Evolutionary conservation across 2,329 filamentous ascomycete species (phyloP), one percentile per base, ranked within the genome.

Genomic region (Trichoderma citrinoviride): DNA sequence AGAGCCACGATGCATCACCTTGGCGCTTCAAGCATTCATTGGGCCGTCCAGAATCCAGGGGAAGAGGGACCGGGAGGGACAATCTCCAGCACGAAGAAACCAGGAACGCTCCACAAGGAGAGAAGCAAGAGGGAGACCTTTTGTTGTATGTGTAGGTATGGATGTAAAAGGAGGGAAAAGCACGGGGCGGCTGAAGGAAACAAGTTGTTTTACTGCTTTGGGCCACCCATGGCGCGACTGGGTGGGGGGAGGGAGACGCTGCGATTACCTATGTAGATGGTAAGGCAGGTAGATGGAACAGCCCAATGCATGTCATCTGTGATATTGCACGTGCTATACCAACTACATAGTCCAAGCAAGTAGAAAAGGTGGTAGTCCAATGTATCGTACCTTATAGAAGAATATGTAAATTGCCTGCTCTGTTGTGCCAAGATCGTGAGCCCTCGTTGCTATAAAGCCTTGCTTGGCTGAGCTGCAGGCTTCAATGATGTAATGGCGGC

Each of bases 401-500:
- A n/a, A n/a, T n/a, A 27, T 27, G 7, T 12, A 33, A 7, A 33
- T 33, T 14, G 12, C 46, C 10, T 14, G 21, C 46, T 6, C 12
- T 49, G 4, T 23, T 21, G 14, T 44, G 41, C 41, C 19, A 44
- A 10, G n/a, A 19, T 8, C 33, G 14, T 37, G 33, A 37, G 33
- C 33, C 33, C 12, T 37, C 33, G 33, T 37, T 12, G 33, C 33
- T 37, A 37, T 37, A 12, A 2, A 37, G 33, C 33, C 33, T 37
- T 37, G 33, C 14, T 37, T 37, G 10, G 33, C 33, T 37, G 10
- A 37, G 21, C 29, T n/a, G 23, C 49, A 33, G 41, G 60, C 40
- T 27, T 49, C 61, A 21, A 64, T 64, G 54, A 64, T 58, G 54
- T 64, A 58, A 64, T 64, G 37, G 47, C 57, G 49, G 33, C 46